Evolutionary conservation across 305 asterid species (phyloP).

Genomic region (Lippia alba): DNA sequence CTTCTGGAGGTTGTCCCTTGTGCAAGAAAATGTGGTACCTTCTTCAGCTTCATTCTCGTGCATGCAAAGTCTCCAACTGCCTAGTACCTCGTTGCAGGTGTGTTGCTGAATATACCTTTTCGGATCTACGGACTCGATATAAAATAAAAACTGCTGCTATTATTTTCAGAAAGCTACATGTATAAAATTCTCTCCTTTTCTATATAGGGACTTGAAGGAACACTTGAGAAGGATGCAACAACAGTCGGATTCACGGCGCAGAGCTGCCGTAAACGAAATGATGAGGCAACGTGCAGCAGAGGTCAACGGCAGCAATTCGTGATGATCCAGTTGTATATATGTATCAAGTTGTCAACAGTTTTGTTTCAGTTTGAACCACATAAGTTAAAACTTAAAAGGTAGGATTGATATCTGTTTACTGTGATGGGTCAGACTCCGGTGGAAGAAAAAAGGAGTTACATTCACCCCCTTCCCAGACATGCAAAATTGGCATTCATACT

Average conservation of each 20-base stretch:
- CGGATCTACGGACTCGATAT: not conserved
- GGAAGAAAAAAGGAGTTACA: slow-evolving; percentile 37
- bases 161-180: not conserved
- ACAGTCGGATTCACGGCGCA: slow-evolving; percentile 90
- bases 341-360: slow-evolving; percentile 30
- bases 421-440: slow-evolving; percentile 31
- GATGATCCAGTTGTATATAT: slow-evolving; percentile 53
- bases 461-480: slow-evolving; percentile 21
- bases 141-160: not conserved
- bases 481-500: slow-evolving; percentile 34
- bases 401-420: slow-evolving; percentile 33
- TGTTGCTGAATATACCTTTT: slow-evolving; percentile 30
- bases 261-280: slow-evolving; percentile 98
- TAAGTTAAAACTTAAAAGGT: slow-evolving; percentile 33
- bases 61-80: slow-evolving; percentile 92
- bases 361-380: slow-evolving; percentile 33
- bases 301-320: slow-evolving; percentile 71
- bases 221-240: slow-evolving; percentile 87
- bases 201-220: slow-evolving; percentile 83
- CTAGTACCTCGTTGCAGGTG: slow-evolving; percentile 98
- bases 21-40: slow-evolving; percentile 99
- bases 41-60: slow-evolving; percentile 97
- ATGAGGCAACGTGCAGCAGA: slow-evolving; percentile 99
- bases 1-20: slow-evolving; percentile 88
- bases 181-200: slow-evolving; percentile 6